Conservation (phyloP, 257 asterid species). For the Primulina huaijiensis region DNA sequence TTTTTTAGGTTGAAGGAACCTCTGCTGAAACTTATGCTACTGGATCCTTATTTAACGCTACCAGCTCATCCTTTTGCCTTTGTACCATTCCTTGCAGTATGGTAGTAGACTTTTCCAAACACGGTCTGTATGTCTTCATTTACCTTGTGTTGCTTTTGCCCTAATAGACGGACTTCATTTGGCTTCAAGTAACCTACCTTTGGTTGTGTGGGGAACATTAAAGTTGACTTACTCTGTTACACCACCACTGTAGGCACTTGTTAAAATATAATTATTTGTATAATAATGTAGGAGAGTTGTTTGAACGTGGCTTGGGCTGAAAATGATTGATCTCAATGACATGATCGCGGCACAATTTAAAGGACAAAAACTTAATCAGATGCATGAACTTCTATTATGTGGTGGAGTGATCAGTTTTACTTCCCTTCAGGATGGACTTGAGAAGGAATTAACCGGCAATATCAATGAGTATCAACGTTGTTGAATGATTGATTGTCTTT, state of each 20-base stretch:
- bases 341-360: constrained; percentile 72
- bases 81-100: neutral
- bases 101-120: neutral
- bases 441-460: neutral
- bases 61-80: neutral
- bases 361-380: constrained; percentile 46
- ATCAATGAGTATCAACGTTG: neutral
- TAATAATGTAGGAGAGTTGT: constrained; percentile 74
- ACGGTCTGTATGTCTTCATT: neutral
- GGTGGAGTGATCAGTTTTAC: neutral
- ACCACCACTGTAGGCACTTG: neutral
- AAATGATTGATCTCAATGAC: constrained; percentile 87
- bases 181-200: constrained; percentile 3
- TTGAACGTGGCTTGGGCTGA: constrained; percentile 92
- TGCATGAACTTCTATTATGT: neutral
- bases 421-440: constrained; percentile 3
- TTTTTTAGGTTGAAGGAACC: no score
- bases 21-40: no score
- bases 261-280: constrained; percentile 5
- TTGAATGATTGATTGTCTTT: no score
- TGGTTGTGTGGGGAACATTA: neutral
- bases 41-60: no score
- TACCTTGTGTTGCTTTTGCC: neutral
- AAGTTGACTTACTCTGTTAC: neutral
- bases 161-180: neutral